Percentiles rank a stretch among this genome's conserved stretches.
Evolutionary conservation across 1,284 basidiomycete genomes (phyloP).

Genomic region (Phlebopus sp.): DNA sequence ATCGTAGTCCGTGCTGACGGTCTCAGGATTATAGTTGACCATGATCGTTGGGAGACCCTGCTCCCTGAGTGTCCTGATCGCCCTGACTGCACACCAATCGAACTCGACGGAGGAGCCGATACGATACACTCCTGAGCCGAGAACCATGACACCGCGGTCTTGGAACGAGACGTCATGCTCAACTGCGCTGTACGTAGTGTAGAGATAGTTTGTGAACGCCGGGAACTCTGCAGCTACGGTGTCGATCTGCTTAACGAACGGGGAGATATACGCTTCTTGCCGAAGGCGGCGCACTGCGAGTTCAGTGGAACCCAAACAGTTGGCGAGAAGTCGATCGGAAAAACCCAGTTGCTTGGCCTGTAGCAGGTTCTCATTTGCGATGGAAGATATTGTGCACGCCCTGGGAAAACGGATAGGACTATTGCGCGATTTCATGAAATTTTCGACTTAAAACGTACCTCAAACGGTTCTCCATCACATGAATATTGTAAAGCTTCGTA

Average conservation of each 20-base stretch:
- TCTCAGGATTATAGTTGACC: constrained; percentile 99
- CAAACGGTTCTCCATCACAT: constrained; percentile 74
- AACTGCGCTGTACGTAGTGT: constrained; percentile 95
- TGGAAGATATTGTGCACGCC: constrained; percentile 63
- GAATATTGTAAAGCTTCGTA: constrained; percentile 81
- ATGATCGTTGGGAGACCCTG: constrained; percentile 96
- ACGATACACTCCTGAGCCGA: constrained; percentile 97
- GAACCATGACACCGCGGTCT: constrained; percentile 94
- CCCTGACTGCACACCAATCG: constrained; percentile 99
- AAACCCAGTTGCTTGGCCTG: constrained; percentile 95
- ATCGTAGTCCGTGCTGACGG: constrained; percentile 98
- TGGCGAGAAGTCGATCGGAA: constrained; percentile 89
- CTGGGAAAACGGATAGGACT: constrained; percentile 38
- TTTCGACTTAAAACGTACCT: constrained; percentile 47
- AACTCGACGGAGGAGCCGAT: constrained; percentile 99
- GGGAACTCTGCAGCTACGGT: constrained; percentile 99
- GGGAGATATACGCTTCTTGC: constrained; percentile 79
- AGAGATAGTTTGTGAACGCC: constrained; percentile 97
- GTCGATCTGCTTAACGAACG: constrained; percentile 98
- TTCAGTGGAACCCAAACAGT: constrained; percentile 81
- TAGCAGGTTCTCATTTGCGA: constrained; percentile 68
- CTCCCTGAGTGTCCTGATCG: constrained; percentile 92
- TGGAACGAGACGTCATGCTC: constrained; percentile 90
- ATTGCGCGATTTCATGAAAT: background rate
- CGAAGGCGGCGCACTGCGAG: constrained; percentile 85